Base-by-base conservation (phyloP, 23 red algal species). In the Gracilaria domingensis region DNA sequence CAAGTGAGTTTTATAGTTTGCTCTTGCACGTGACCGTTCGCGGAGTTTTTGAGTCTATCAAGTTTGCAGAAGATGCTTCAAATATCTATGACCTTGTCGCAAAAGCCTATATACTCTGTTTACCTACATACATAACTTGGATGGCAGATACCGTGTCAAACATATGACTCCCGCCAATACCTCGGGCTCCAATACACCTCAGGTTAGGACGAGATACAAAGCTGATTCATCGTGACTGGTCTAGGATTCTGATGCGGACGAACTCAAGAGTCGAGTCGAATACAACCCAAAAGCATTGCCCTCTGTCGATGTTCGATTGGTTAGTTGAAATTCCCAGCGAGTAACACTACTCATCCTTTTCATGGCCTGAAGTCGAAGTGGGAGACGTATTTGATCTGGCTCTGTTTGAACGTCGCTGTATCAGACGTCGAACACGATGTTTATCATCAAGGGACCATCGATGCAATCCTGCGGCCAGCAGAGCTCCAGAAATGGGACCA, bases 401-500 rank as follows among this genome's bases (percentile, higher is more conserved):
- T 69, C 16, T 69, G 64, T 17, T 36, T 37, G 32, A 34, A 20
- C 0, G 16, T 37, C 64, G 36, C 64, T 17, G 64, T 17, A 32
- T 32, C 30, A 69, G 64, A 69, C 32, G 64, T 69, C 64, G 64
- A 36, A 20, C 4, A 32, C 16, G 30, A 36, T 32, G 64, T 20
- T 69, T 69, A 12, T 69, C 64, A 69, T 69, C 64, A 69, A 69
- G 38, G 29, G 64, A 69, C 64, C 64, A 45, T 50, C 72, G 40
- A 34, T 77, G 36, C 72, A 51, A 77, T 30, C 38, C 42, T 26
- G 87, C 87, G 1, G 87, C 87, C 5, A 81, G 8, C 23, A 66
- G 65, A 32, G 71, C 87, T 8, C 87, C 87, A 36, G 64, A 70
- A 53, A 90, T 29, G 2, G 87, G 87, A 42, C 74, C 73, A n/a